Evolutionary conservation across 2,329 filamentous ascomycete genomes (phyloP).

Genomic region (Aspergillus nomiae): DNA sequence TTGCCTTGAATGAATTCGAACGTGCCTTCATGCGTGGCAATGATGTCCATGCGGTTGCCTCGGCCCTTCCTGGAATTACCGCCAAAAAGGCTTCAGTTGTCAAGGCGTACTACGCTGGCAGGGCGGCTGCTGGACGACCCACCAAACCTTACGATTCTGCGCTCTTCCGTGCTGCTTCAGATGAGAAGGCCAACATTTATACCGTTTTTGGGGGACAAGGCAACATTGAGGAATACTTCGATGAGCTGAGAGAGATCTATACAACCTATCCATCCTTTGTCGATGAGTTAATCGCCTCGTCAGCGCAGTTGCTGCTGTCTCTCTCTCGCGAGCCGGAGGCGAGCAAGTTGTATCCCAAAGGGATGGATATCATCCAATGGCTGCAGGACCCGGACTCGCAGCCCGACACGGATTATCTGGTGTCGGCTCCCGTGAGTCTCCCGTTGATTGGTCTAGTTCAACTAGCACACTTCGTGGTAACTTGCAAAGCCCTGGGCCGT

Average conservation of each 20-base stretch:
- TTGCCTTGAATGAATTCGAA: slow-evolving; percentile 95
- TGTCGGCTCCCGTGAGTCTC: slow-evolving; percentile 92
- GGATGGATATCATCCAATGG: slow-evolving; percentile 94
- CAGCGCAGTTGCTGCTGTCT: slow-evolving; percentile 83
- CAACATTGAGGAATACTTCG: slow-evolving; percentile 99
- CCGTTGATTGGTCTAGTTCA: slow-evolving; percentile 95
- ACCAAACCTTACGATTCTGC: slow-evolving; percentile 95
- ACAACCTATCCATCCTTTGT: slow-evolving; percentile 89
- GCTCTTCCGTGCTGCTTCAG: slow-evolving; percentile 81
- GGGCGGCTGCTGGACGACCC: slow-evolving; percentile 77
- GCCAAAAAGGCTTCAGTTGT: slow-evolving; percentile 91
- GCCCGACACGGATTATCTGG: slow-evolving; percentile 90
- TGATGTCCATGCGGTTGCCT: slow-evolving; percentile 89
- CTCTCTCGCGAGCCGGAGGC: slow-evolving; percentile 81
- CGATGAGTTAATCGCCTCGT: slow-evolving; percentile 76
- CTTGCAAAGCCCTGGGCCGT: slow-evolving; percentile 86
- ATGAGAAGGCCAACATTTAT: slow-evolving; percentile 82
- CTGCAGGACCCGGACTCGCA: slow-evolving; percentile 85
- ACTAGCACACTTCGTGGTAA: slow-evolving; percentile 91
- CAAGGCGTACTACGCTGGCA: slow-evolving; percentile 86
- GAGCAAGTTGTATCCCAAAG: slow-evolving; percentile 95
- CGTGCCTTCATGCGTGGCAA: slow-evolving; percentile 92
- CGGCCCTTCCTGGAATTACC: slow-evolving; percentile 83
- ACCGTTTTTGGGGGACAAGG: slow-evolving; percentile 96
- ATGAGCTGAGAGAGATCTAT: slow-evolving; percentile 90